Percentiles rank a stretch among this genome's conserved stretches.
Conservation (phyloP, 2,329 filamentous ascomycete species). For the Pestalotiopsis sp. region DNA sequence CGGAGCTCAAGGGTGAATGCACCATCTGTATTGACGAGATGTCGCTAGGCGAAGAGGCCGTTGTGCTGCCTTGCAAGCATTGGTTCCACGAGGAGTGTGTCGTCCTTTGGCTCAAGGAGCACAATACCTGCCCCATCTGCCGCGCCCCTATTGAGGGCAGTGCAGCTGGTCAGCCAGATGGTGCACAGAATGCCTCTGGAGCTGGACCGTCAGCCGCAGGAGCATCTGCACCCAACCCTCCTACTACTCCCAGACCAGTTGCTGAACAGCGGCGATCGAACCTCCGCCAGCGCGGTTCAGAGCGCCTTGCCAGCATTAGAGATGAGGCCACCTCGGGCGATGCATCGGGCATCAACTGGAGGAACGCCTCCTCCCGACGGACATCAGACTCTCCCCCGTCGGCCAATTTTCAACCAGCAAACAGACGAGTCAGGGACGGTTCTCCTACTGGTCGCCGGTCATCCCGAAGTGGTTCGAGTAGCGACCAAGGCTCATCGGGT, state of each 20-base stretch:
- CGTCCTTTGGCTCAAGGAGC: conserved; percentile 81
- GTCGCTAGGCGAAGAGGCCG: conserved; percentile 71
- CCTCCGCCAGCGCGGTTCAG: conserved; percentile 22
- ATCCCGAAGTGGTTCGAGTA: conserved; percentile 30
- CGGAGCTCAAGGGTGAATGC: conserved; percentile 76
- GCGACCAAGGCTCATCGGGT: conserved; percentile 37
- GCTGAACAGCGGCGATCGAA: conserved; percentile 26
- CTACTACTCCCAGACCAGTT: conserved; percentile 21
- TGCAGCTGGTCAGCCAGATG: conserved; percentile 27
- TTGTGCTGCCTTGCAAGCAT: conserved; percentile 83
- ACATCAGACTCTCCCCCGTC: conserved; percentile 30
- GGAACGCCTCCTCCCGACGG: conserved; percentile 19
- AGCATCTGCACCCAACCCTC: conserved; percentile 12
- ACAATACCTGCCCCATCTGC: conserved; percentile 91
- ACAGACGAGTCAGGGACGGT: conserved; percentile 28
- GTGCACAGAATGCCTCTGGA: conserved; percentile 16
- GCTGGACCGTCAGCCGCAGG: conserved; percentile 13
- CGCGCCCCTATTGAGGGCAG: conserved; percentile 58
- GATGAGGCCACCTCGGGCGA: conserved; percentile 23
- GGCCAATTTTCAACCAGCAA: conserved; percentile 20
- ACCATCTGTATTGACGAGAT: conserved; percentile 94
- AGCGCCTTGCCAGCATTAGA: conserved; percentile 18
- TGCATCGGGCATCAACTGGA: conserved; percentile 18
- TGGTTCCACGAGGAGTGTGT: conserved; percentile 92
- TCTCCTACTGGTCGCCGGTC: conserved; percentile 28